phyloP scores from a whole-genome alignment of 2,329 filamentous ascomycete species.

The Emydomyces testavorans region DNA sequence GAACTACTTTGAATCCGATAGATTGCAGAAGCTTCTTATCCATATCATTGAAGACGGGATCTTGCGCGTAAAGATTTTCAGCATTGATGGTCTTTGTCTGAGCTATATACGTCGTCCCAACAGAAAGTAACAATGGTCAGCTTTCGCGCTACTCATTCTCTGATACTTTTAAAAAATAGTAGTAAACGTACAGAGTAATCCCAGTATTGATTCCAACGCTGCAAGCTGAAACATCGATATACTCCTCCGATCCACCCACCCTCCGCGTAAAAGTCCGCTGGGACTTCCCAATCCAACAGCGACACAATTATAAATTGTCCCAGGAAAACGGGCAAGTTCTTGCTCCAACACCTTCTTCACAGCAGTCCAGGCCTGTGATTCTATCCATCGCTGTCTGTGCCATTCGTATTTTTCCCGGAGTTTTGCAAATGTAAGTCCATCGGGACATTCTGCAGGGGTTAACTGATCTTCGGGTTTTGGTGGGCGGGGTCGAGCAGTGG shows the following conservation, averaged over 20 bases:
- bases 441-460: constrained; percentile 30
- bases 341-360: constrained; percentile 14
- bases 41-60: constrained; percentile 42
- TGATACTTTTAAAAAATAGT: background rate
- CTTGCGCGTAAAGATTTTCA: constrained; percentile 40
- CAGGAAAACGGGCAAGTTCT: background rate
- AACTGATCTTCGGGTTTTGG: constrained; percentile 16
- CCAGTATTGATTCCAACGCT: constrained; percentile 25
- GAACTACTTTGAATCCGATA: constrained; percentile 29
- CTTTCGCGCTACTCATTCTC: background rate
- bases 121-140: background rate
- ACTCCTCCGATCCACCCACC: constrained; percentile 33
- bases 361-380: constrained; percentile 23
- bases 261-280: constrained; percentile 33
- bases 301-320: constrained; percentile 24
- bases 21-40: constrained; percentile 30
- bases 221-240: constrained; percentile 35
- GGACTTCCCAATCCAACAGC: constrained; percentile 34
- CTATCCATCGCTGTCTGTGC: constrained; percentile 24
- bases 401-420: constrained; percentile 25
- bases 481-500: constrained; percentile 4
- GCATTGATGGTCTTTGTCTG: constrained; percentile 27
- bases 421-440: constrained; percentile 23
- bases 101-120: background rate
- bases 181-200: constrained; percentile 21